phyloP scores from a whole-genome alignment of 1,284 basidiomycete species.

The Irpex lacteus region DNA sequence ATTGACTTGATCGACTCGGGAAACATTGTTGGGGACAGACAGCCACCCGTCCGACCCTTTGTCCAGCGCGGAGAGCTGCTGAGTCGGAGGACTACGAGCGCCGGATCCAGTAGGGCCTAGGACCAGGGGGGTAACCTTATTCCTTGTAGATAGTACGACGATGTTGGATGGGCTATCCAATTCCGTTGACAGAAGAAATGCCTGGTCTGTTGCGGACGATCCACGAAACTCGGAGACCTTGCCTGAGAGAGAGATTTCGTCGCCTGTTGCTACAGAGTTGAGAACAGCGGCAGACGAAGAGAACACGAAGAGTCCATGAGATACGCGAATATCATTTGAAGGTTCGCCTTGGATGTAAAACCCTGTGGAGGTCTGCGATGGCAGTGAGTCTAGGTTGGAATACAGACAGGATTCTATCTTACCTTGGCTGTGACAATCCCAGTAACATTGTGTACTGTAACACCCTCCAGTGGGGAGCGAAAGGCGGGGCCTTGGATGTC shows the following conservation, averaged over 20 bases:
- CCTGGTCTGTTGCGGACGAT: slow-evolving; percentile 34
- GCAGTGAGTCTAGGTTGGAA: neutral
- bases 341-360: slow-evolving; percentile 51
- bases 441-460: slow-evolving; percentile 47
- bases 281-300: slow-evolving; percentile 42
- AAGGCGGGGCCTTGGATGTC: slow-evolving; percentile 55
- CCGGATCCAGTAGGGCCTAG: slow-evolving; percentile 35
- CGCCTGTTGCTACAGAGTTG: slow-evolving; percentile 44
- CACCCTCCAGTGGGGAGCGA: slow-evolving; percentile 44
- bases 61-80: slow-evolving; percentile 47
- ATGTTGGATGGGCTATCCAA: slow-evolving; percentile 47
- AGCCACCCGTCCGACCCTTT: slow-evolving; percentile 50
- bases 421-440: slow-evolving; percentile 49
- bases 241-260: slow-evolving; percentile 46
- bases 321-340: slow-evolving; percentile 41
- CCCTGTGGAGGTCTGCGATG: slow-evolving; percentile 29
- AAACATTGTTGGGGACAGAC: slow-evolving; percentile 51
- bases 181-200: slow-evolving; percentile 51
- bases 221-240: slow-evolving; percentile 45
- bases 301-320: slow-evolving; percentile 42
- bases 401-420: neutral
- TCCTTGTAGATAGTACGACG: slow-evolving; percentile 42
- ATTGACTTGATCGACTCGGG: slow-evolving; percentile 42
- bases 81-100: slow-evolving; percentile 52
- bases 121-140: slow-evolving; percentile 43